Evolutionary conservation across 2,329 filamentous ascomycete genomes (phyloP).

Genomic region (Fusarium luffae): DNA sequence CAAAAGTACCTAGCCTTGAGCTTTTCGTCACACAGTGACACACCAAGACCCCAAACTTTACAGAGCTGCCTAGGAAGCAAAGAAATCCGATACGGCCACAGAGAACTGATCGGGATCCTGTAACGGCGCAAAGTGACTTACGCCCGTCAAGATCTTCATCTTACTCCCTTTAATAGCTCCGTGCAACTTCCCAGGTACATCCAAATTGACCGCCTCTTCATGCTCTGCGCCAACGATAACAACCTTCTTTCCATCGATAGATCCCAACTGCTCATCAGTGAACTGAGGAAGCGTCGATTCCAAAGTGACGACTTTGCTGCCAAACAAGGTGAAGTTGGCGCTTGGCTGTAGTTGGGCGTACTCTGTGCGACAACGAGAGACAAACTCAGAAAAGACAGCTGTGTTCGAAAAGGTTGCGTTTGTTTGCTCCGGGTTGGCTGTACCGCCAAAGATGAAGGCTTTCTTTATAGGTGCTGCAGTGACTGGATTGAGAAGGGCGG

Average conservation of each 20-base stretch:
- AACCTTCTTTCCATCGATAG: constrained; percentile 46
- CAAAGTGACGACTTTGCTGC: constrained; percentile 51
- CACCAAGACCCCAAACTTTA: neutral
- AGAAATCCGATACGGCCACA: constrained; percentile 46
- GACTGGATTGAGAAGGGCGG: constrained; percentile 49
- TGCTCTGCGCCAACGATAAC: constrained; percentile 48
- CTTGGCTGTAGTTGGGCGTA: constrained; percentile 51
- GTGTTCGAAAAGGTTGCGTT: constrained; percentile 51
- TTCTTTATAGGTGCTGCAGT: constrained; percentile 50
- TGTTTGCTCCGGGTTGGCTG: constrained; percentile 48
- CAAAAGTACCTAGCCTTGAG: neutral
- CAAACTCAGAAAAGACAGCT: constrained; percentile 50
- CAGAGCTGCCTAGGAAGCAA: neutral
- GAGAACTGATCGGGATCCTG: constrained; percentile 54
- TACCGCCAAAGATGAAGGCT: constrained; percentile 55
- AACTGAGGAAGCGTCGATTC: constrained; percentile 52
- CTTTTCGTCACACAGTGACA: neutral
- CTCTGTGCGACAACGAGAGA: constrained; percentile 50
- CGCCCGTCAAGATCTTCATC: constrained; percentile 50
- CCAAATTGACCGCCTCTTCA: constrained; percentile 55
- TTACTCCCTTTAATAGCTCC: constrained; percentile 52
- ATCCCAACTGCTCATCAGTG: constrained; percentile 45
- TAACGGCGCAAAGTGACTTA: constrained; percentile 57
- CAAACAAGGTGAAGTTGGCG: constrained; percentile 53
- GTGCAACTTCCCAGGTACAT: constrained; percentile 51